Conservation (phyloP, 2,329 filamentous ascomycete genomes). For the Moelleriella libera region DNA sequence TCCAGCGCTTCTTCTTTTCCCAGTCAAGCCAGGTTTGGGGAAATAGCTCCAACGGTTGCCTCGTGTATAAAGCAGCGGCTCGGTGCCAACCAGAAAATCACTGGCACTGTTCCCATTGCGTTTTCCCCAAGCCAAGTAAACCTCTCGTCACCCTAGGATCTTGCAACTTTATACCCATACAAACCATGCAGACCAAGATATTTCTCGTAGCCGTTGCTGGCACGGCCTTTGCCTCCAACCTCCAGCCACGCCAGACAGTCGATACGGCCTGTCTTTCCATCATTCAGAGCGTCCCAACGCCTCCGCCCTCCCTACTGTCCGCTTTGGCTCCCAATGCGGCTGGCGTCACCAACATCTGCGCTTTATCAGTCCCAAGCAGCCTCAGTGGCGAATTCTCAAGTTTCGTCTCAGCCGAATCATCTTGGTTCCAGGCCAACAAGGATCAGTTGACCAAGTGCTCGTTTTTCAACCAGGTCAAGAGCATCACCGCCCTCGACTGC, state of each 20-base stretch:
- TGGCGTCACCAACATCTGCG: slow-evolving; percentile 14
- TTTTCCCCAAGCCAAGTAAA: too few relatives aligned
- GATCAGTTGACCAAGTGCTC: slow-evolving; percentile 15
- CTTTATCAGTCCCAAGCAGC: slow-evolving; percentile 14
- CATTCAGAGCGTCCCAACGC: slow-evolving; percentile 14
- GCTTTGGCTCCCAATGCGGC: slow-evolving; percentile 10
- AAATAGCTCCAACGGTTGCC: too few relatives aligned
- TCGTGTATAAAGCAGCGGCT: too few relatives aligned
- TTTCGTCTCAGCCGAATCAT: slow-evolving; percentile 15
- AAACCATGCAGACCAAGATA: slow-evolving; percentile 14
- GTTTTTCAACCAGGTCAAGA: not conserved
- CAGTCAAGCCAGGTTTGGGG: too few relatives aligned
- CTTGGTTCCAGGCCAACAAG: slow-evolving; percentile 16
- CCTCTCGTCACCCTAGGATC: too few relatives aligned
- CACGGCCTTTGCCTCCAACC: slow-evolving; percentile 10
- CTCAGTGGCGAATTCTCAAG: slow-evolving; percentile 15
- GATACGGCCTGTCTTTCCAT: slow-evolving; percentile 7
- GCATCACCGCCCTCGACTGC: not conserved
- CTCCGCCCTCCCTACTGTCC: slow-evolving; percentile 13
- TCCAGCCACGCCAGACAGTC: slow-evolving; percentile 12
- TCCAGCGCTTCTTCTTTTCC: too few relatives aligned
- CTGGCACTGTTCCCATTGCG: too few relatives aligned
- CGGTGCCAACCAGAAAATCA: too few relatives aligned
- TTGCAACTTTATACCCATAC: not conserved
- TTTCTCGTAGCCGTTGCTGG: slow-evolving; percentile 12